Conservation (phyloP, 805 yeast genomes). For the Metschnikowia kofuensis region DNA sequence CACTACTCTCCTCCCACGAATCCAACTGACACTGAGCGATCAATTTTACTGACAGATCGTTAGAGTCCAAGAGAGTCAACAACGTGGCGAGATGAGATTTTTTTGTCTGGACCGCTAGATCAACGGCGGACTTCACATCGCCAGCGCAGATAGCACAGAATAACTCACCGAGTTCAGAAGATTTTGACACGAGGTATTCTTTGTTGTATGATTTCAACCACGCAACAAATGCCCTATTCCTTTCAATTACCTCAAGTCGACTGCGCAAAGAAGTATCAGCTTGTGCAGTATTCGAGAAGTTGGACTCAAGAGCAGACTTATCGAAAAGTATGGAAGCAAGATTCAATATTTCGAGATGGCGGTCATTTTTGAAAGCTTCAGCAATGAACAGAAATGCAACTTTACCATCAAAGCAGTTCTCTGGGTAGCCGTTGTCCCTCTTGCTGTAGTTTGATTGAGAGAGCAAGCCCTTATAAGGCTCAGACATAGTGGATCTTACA, state of each 20-base stretch:
- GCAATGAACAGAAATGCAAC: too few relatives aligned
- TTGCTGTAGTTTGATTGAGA: conserved; percentile 20
- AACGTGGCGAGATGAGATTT: conserved; percentile 71
- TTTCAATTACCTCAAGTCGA: conserved; percentile 21
- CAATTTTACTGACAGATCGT: conserved; percentile 52
- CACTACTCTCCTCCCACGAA: conserved; percentile 56
- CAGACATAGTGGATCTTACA: background rate
- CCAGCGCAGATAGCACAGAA: conserved; percentile 52
- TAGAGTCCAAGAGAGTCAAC: conserved; percentile 68
- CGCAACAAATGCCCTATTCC: conserved; percentile 45
- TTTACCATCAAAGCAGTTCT: conserved; percentile 6
- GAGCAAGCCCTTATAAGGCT: background rate
- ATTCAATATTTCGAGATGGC: conserved; percentile 44
- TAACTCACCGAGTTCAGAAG: conserved; percentile 45
- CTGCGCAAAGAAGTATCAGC: conserved; percentile 13
- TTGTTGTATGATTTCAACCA: conserved; percentile 56
- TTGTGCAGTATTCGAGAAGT: conserved; percentile 11
- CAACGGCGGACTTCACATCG: conserved; percentile 60
- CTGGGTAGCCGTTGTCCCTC: conserved; percentile 30
- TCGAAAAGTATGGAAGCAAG: conserved; percentile 61
- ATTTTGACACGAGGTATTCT: conserved; percentile 21
- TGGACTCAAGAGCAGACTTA: conserved; percentile 5
- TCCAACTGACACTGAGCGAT: conserved; percentile 61
- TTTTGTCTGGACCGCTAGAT: conserved; percentile 54
- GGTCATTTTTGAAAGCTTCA: conserved; percentile 6